Percentiles rank a stretch among this genome's conserved stretches.
Conservation (phyloP, 225 moss, liverwort and hornwort species). For the Straminergon stramineum region DNA sequence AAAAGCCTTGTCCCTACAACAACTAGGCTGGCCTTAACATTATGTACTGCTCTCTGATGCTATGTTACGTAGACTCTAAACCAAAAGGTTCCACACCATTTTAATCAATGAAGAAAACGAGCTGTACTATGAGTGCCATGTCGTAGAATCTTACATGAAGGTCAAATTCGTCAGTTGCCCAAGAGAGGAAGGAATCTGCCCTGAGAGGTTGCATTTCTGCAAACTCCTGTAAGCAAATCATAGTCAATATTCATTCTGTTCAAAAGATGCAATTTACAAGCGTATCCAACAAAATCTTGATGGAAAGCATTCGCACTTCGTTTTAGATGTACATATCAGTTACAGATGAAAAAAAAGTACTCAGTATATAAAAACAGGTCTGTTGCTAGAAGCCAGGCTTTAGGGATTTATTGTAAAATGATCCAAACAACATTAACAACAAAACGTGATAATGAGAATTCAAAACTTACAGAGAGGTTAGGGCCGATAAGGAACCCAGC, state of each 20-base stretch:
- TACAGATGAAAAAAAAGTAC: background rate
- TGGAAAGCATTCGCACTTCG: background rate
- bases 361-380: background rate
- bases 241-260: background rate
- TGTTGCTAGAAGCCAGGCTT: background rate
- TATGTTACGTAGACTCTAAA: background rate
- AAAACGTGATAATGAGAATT: background rate
- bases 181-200: constrained; percentile 14
- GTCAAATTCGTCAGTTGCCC: constrained; percentile 14
- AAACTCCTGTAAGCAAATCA: constrained; percentile 24
- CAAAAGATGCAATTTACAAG: background rate
- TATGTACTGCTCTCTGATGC: background rate
- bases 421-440: background rate
- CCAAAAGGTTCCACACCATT: background rate
- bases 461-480: constrained; percentile 10
- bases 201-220: constrained; percentile 14
- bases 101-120: background rate
- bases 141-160: constrained; percentile 21
- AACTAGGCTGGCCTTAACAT: background rate
- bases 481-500: constrained; percentile 1
- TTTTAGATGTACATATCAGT: background rate
- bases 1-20: background rate
- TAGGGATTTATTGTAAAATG: background rate
- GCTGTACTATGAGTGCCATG: background rate
- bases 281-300: background rate